Conservation (phyloP, 495 filamentous ascomycete species). For the Aspergillus wentii region DNA sequence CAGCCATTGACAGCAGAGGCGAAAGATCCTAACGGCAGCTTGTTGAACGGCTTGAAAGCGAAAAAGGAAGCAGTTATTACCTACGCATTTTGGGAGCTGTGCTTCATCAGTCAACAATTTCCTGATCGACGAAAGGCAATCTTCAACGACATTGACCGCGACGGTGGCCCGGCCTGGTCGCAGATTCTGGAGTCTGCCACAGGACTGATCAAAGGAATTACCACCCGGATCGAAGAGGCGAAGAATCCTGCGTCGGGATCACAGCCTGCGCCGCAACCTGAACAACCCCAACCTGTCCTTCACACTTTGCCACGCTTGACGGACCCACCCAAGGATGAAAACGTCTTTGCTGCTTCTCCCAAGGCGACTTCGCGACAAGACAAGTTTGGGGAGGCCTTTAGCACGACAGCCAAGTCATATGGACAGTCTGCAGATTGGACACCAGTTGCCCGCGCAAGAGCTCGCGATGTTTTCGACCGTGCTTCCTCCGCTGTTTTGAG, state of each 20-base stretch:
- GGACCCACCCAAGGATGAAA: constrained; percentile 50
- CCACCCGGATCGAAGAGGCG: constrained; percentile 55
- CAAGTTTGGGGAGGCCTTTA: constrained; percentile 48
- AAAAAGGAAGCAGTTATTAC: constrained; percentile 51
- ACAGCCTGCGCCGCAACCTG: constrained; percentile 19
- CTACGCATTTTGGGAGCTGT: constrained; percentile 90
- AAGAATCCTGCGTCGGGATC: constrained; percentile 42
- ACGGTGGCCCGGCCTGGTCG: constrained; percentile 71
- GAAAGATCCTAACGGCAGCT: constrained; percentile 85
- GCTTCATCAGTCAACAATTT: constrained; percentile 68
- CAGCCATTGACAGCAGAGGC: constrained; percentile 80
- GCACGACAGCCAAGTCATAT: constrained; percentile 50
- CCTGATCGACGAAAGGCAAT: constrained; percentile 71
- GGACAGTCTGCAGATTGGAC: constrained; percentile 54
- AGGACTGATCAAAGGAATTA: constrained; percentile 59
- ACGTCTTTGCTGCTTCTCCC: constrained; percentile 50
- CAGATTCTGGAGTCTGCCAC: constrained; percentile 68
- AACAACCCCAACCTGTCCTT: constrained; percentile 30
- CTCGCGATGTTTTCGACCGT: constrained; percentile 36
- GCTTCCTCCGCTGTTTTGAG: constrained; percentile 37
- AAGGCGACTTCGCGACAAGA: constrained; percentile 42
- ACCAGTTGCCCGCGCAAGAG: constrained; percentile 35
- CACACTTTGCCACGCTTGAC: constrained; percentile 46
- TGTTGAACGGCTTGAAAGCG: constrained; percentile 76
- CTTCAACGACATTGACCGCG: constrained; percentile 84